Evolutionary conservation across 352 stramenopile species (phyloP).

Genomic region (Phytophthora chlamydospora): DNA sequence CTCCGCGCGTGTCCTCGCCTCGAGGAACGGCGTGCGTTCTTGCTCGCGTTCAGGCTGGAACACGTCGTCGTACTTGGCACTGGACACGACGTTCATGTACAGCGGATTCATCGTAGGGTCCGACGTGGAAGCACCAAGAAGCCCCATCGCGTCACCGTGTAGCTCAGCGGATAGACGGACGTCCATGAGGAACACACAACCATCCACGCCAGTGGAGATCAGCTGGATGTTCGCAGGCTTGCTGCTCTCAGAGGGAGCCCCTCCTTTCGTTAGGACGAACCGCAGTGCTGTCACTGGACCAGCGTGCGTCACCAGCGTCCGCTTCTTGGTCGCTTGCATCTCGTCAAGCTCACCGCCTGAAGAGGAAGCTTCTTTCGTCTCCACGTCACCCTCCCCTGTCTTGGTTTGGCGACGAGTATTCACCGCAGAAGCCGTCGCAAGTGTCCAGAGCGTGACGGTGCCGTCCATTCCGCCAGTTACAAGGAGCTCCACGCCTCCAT

Average conservation of each 20-base stretch:
- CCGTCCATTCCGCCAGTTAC: slow-evolving; percentile 71
- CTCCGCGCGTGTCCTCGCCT: slow-evolving; percentile 42
- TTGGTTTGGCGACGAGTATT: slow-evolving; percentile 17
- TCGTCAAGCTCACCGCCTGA: slow-evolving; percentile 53
- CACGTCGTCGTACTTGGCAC: slow-evolving; percentile 72
- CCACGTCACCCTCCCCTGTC: slow-evolving; percentile 4
- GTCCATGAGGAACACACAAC: slow-evolving; percentile 72
- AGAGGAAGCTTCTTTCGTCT: slow-evolving; percentile 3
- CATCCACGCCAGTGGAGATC: slow-evolving; percentile 66
- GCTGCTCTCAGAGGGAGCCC: slow-evolving; percentile 6
- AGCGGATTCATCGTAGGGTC: slow-evolving; percentile 50
- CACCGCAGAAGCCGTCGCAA: slow-evolving; percentile 36
- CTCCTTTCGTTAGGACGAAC: slow-evolving; percentile 45
- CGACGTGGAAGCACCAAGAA: slow-evolving; percentile 6
- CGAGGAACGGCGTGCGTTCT: slow-evolving; percentile 48
- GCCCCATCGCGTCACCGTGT: slow-evolving; percentile 27
- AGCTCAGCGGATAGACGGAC: slow-evolving; percentile 47
- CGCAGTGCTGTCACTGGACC: slow-evolving; percentile 62
- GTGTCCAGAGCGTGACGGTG: slow-evolving; percentile 71
- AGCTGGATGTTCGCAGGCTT: slow-evolving; percentile 48
- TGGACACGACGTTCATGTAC: slow-evolving; percentile 67
- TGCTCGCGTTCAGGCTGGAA: slow-evolving; percentile 60
- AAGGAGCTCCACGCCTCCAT: slow-evolving; percentile 61
- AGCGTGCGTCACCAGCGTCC: slow-evolving; percentile 57
- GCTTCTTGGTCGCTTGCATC: slow-evolving; percentile 71